phyloP scores from a whole-genome alignment of 2,329 filamentous ascomycete species.

The Reticulascus tulasneorum region DNA sequence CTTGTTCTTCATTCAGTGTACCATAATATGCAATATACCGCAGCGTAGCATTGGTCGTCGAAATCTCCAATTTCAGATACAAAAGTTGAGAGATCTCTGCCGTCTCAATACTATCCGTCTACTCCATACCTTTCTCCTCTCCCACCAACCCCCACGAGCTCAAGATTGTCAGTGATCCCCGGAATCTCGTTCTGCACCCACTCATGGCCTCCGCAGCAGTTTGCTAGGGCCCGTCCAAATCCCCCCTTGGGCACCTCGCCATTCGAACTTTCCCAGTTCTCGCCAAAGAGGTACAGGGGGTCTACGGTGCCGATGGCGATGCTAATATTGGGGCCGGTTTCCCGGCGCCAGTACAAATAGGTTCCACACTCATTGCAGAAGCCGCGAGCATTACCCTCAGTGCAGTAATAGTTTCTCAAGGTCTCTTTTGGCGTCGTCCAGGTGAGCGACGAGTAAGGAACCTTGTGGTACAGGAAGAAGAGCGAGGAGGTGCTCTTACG shows the following conservation, averaged over 20 bases:
- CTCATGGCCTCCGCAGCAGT: slow-evolving; percentile 10
- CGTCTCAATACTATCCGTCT: too few species aligned
- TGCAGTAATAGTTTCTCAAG: slow-evolving; percentile 36
- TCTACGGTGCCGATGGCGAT: slow-evolving; percentile 42
- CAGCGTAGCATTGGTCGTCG: too few species aligned
- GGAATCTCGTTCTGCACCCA: slow-evolving; percentile 14
- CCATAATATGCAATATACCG: too few species aligned
- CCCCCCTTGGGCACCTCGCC: slow-evolving; percentile 12
- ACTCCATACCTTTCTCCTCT: too few species aligned
- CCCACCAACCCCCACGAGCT: too few species aligned
- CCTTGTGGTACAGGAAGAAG: slow-evolving; percentile 13
- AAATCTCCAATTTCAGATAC: too few species aligned
- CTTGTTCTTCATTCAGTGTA: too few species aligned
- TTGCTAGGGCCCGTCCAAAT: slow-evolving; percentile 11
- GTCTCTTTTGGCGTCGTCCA: slow-evolving; percentile 1
- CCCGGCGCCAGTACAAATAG: slow-evolving; percentile 42
- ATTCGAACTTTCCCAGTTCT: slow-evolving; percentile 3
- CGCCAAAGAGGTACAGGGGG: slow-evolving; percentile 30
- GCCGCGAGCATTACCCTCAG: slow-evolving; percentile 32
- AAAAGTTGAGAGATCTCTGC: too few species aligned
- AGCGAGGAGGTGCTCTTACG: slow-evolving; percentile 11
- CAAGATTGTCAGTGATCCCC: slow-evolving; percentile 16
- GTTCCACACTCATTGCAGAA: slow-evolving; percentile 48
- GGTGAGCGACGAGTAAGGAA: slow-evolving; percentile 7
- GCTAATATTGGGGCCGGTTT: slow-evolving; percentile 21